Evolutionary conservation across 495 filamentous ascomycete species (phyloP), one percentile per base, ranked within the genome.

Genomic region (Schizothecium vesticola): DNA sequence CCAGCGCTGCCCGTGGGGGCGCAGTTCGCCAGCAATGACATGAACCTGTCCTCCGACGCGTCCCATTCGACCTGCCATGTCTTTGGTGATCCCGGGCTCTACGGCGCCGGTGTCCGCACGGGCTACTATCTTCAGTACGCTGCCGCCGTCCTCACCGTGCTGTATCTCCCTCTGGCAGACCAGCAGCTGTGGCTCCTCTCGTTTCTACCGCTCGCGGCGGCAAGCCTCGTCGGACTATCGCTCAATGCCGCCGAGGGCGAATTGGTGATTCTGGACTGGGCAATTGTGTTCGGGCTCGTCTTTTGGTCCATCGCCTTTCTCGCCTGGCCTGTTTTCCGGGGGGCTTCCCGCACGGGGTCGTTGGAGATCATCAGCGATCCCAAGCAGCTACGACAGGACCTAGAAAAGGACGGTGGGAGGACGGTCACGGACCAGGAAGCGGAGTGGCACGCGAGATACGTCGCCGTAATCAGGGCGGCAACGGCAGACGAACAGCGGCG

Each of bases 61-160:
- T 70, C 68, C 22, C 65, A 61, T 63, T 62, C 56, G 36, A 26
- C 57, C 12, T 70, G 69, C 61, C 65, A 67, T 13, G 56, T 70
- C 61, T 65, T 67, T 61, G 69, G 69, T 61, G 69, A 70, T 64
- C 59, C 69, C 61, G 64, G 60, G 60, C 69, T 70, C 55, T 70
- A 70, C 65, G 61, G 65, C 56, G 33, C 64, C 33, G 69, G 69
- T 33, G 61, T 60, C 22, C 69, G 69, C 11, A 60, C 65, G 19
- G 57, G 69, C 23, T 70, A 64, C 55, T 70, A 70, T 61, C 64
- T 70, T 21, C 69, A 70, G 25, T 70, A 70, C 56, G 23, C 55
- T 24, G 69, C 69, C 24, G 69, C 64, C 13, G 21, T 67, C 3
- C 69, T 70, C 10, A 61, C 65, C 3, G 33, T 70, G 56, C 11